Evolutionary conservation across 768 basidiomycete genomes (phyloP).

Genomic region (Ramaria sp.): DNA sequence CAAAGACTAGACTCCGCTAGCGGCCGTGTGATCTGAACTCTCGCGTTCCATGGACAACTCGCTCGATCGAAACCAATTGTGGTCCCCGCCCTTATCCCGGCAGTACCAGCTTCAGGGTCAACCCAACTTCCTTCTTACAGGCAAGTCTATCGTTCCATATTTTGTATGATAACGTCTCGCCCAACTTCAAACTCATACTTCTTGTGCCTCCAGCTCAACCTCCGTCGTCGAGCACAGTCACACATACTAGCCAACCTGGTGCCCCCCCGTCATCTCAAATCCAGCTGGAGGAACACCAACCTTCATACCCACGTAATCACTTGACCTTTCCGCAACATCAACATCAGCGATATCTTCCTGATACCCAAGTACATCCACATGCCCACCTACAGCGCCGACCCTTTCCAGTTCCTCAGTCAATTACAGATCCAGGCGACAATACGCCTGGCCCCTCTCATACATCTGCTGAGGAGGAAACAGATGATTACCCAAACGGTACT

Average conservation of each 20-base stretch:
- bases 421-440: slow-evolving; percentile 2
- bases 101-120: slow-evolving; percentile 10
- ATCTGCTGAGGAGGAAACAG: slow-evolving; percentile 7
- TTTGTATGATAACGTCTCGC: not conserved
- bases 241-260: slow-evolving; percentile 4
- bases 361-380: not conserved
- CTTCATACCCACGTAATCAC: slow-evolving; percentile 5
- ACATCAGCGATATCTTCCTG: not conserved
- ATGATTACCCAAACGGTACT: slow-evolving; percentile 5
- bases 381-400: not conserved
- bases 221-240: not conserved
- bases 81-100: slow-evolving; percentile 10
- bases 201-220: slow-evolving; percentile 1
- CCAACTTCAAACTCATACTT: not conserved
- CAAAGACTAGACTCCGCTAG: slow-evolving; percentile 6
- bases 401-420: not conserved
- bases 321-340: slow-evolving; percentile 6
- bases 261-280: slow-evolving; percentile 6
- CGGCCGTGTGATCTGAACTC: slow-evolving; percentile 4
- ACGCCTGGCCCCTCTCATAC: slow-evolving; percentile 8
- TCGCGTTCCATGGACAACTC: slow-evolving; percentile 8
- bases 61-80: slow-evolving; percentile 10
- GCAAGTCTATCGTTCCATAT: not conserved
- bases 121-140: slow-evolving; percentile 7
- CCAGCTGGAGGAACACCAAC: slow-evolving; percentile 9